Percentiles rank a stretch among this genome's conserved stretches.
These are phyloP conservation scores for Alopecurus myosuroides DNA, from an alignment of 176 grass and related monocot genomes.

Conservation along the genomic window DNA sequence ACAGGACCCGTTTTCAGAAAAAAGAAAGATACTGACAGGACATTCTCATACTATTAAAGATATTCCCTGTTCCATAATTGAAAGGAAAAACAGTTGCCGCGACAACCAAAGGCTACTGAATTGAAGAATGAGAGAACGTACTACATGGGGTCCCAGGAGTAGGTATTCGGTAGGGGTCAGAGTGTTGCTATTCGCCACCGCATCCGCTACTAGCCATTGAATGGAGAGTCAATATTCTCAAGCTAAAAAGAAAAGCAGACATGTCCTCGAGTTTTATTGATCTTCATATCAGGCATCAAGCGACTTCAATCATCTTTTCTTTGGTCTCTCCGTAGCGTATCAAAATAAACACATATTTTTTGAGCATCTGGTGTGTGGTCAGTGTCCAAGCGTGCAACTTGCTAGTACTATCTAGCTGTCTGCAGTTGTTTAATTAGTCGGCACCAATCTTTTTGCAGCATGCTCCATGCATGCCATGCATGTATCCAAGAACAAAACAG, in stretches of 20 bases:
- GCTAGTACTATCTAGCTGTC: neutral
- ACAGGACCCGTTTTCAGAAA: neutral
- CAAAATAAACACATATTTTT: neutral
- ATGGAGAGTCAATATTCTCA: slow-evolving; percentile 11
- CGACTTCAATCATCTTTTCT: neutral
- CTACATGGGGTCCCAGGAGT: neutral
- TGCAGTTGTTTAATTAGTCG: slow-evolving; percentile 12
- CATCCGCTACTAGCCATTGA: neutral
- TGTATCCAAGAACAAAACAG: neutral
- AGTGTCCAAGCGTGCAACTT: slow-evolving; percentile 40
- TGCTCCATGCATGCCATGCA: neutral
- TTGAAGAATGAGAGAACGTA: neutral
- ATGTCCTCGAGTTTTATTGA: slow-evolving; percentile 27
- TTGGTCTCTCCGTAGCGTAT: neutral
- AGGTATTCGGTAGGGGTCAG: neutral
- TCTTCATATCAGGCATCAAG: slow-evolving; percentile 8
- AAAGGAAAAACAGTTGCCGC: neutral
- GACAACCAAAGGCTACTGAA: neutral
- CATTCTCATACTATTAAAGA: neutral
- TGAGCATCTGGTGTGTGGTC: slow-evolving; percentile 28
- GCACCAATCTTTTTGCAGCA: slow-evolving; percentile 12
- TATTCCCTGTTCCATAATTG: neutral
- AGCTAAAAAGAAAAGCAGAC: neutral
- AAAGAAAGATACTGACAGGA: neutral
- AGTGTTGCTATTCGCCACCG: neutral